Evolutionary conservation across 2,329 filamentous ascomycete species (phyloP).

Genomic region (Neofusicoccum laricinum): DNA sequence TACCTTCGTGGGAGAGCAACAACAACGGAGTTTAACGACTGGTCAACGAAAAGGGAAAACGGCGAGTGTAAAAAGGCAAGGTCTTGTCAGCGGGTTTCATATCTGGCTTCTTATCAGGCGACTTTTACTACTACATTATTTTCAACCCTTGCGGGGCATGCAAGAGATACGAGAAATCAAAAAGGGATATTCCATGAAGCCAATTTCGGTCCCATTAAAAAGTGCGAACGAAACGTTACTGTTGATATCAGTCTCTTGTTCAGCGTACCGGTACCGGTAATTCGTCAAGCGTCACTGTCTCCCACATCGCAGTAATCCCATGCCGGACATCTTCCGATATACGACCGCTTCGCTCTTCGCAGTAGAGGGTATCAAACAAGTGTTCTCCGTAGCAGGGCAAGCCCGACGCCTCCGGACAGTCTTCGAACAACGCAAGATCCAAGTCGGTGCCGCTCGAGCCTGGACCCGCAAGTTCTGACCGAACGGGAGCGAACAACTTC

Average conservation of each 20-base stretch:
- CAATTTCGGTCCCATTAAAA: not conserved
- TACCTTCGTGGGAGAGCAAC: not conserved
- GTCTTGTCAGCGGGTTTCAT: not conserved
- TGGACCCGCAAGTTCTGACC: not conserved
- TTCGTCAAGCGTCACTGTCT: not conserved
- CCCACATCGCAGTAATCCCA: not conserved
- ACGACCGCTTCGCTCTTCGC: not conserved
- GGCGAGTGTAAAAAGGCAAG: not conserved
- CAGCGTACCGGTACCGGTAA: too few species aligned
- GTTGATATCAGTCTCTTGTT: too few species aligned
- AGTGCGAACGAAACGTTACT: too few species aligned
- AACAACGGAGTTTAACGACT: not conserved
- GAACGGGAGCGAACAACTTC: not conserved
- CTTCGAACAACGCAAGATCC: not conserved
- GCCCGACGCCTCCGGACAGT: not conserved
- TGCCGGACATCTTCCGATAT: not conserved
- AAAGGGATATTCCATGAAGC: not conserved
- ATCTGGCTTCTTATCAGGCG: not conserved
- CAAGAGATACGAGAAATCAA: not conserved
- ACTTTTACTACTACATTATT: not conserved
- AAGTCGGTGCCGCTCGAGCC: not conserved
- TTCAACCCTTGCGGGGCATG: not conserved
- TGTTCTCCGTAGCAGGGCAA: not conserved
- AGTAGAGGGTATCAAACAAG: not conserved
- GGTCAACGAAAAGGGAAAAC: slow-evolving; percentile 2